A percentile compares a stretch with the other conserved stretches of the same genome.
These are phyloP conservation scores for Tilletia horrida DNA, from an alignment of 1,284 basidiomycete genomes.

Conservation along the genomic window DNA sequence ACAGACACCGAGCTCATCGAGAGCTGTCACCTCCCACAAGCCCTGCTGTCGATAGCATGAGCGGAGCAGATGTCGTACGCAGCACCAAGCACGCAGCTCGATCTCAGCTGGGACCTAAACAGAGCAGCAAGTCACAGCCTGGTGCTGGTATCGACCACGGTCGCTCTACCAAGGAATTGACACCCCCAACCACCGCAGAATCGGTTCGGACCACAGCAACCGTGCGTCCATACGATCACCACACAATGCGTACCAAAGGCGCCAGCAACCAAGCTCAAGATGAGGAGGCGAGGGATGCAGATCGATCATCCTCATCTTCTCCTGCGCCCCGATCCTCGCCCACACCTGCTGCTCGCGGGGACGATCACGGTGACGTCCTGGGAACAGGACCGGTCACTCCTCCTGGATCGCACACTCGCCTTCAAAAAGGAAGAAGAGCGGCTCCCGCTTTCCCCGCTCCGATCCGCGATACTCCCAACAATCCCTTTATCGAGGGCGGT, in stretches of 20 bases:
- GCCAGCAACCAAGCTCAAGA: not conserved
- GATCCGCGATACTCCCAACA: slow-evolving; percentile 46
- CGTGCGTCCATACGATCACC: not conserved
- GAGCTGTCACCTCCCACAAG: slow-evolving; percentile 12
- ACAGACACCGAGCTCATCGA: not conserved
- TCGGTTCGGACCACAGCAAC: not conserved
- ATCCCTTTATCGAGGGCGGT: slow-evolving; percentile 50
- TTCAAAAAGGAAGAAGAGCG: not conserved
- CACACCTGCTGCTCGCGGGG: not conserved
- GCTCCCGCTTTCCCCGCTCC: slow-evolving; percentile 3
- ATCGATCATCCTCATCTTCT: not conserved
- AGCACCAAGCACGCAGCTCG: no score
- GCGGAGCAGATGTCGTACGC: no score
- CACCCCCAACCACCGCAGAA: not conserved
- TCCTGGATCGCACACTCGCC: not conserved
- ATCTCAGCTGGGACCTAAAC: no score
- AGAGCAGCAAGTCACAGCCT: no score
- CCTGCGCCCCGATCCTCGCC: not conserved
- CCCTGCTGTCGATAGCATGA: not conserved
- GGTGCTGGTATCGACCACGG: not conserved
- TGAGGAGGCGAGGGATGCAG: not conserved
- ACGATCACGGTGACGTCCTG: not conserved
- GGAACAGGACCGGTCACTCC: not conserved
- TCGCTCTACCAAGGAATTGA: not conserved
- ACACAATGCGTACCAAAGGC: not conserved